Base-by-base conservation (phyloP, 1,284 basidiomycete genomes). In the Xerocomus cyaneibrunnescens region DNA sequence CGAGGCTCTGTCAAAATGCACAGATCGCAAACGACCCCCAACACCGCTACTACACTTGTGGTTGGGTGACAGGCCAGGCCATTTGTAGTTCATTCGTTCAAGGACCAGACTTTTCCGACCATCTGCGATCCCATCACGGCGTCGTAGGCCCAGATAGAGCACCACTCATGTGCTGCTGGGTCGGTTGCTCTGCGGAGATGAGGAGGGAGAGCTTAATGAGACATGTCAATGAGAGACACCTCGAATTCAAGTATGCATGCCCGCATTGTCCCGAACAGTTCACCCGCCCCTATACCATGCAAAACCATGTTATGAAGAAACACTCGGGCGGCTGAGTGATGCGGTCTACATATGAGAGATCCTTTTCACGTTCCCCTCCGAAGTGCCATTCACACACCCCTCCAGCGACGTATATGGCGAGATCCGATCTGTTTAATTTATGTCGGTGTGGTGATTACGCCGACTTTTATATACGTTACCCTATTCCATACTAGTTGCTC, bases 171-270 rank as follows among this genome's bases (percentile, higher is more conserved):
- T 67, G 65, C 16, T 17, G 6, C 27, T 70, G 65, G 67, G 2
- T 14, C 5, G 44, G 34, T 1, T 70, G 65, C 38, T 17, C 2
- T 5, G 0, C 23, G 10, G 39, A 39, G 0, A 58, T 71, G 65
- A 69, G 56, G 22, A 70, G 48, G 17, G 69, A 70, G 50, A 69
- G 69, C 30, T 17, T 68, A 21, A 37, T 48, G 25, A 55, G 69
- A 23, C 65, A 67, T 19, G 42, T 67, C 5, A 59, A 56, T 19
- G 69, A 71, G 32, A 50, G 19, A n/a, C 66, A 67, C 22, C 50
- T 71, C 13, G 53, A 54, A 37, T 37, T 42, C 23, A 64, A 23
- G 39, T 51, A 52, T 22, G 0, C 2, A 7, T 71, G 67, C 46
- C 38, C 46, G 9, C 7, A 32, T 19, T 71, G 66, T 30, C 4